These are phyloP conservation scores for Pyrenula aspistea DNA, from an alignment of 495 filamentous ascomycete species.

Conservation along the genomic window DNA sequence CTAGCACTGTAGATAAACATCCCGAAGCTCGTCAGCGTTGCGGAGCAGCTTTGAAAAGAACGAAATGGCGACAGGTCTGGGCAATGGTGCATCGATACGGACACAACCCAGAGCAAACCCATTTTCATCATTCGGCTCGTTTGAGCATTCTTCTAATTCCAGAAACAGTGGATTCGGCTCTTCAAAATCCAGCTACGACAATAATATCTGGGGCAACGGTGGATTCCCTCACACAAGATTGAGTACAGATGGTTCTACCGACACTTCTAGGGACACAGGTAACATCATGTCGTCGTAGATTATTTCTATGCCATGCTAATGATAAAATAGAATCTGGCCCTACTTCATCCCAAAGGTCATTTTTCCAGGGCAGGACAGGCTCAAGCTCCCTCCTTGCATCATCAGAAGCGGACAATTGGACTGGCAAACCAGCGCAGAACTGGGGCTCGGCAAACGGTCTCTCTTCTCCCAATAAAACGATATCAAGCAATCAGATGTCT, in stretches of 20 bases:
- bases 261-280: background rate
- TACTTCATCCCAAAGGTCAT: background rate
- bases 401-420: constrained; percentile 52
- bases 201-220: constrained; percentile 49
- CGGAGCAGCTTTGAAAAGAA: too few species aligned
- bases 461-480: background rate
- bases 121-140: constrained; percentile 18
- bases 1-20: too few species aligned
- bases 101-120: background rate
- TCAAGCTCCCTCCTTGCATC: constrained; percentile 53
- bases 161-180: constrained; percentile 28
- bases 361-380: constrained; percentile 43
- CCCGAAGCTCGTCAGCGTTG: too few species aligned
- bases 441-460: constrained; percentile 31
- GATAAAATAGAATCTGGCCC: background rate
- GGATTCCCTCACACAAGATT: constrained; percentile 40
- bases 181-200: constrained; percentile 38
- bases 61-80: background rate
- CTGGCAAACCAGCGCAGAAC: constrained; percentile 28
- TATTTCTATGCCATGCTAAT: too few species aligned
- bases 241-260: constrained; percentile 15
- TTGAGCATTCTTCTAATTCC: constrained; percentile 22
- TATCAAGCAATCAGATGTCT: constrained; percentile 22
- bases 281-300: too few species aligned
- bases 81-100: background rate